A percentile compares a stretch with the other conserved stretches of the same genome.
Conservation (phyloP, 805 yeast species). For the Pichia scutulata region DNA sequence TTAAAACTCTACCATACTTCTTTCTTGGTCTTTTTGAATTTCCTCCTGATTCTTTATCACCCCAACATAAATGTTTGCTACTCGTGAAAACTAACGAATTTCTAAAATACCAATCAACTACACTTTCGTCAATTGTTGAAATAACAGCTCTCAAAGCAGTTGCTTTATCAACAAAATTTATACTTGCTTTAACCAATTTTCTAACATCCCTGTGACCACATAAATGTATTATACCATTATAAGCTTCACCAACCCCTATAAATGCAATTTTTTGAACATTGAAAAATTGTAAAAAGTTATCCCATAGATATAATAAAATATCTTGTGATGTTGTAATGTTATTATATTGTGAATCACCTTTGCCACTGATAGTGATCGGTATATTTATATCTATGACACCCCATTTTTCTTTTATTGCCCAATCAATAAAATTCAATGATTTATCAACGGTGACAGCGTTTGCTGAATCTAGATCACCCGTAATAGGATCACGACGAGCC, state of each 20-base stretch:
- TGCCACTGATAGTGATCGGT: conserved; percentile 47
- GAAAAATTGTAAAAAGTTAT: conserved; percentile 75
- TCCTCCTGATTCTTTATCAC: conserved; percentile 24
- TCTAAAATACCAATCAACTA: conserved; percentile 86
- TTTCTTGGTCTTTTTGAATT: conserved; percentile 67
- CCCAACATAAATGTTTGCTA: conserved; percentile 75
- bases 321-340: conserved; percentile 70
- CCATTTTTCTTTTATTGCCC: conserved; percentile 50
- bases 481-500: conserved; percentile 75
- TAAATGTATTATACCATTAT: conserved; percentile 77
- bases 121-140: conserved; percentile 80
- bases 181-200: conserved; percentile 58
- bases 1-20: conserved; percentile 83
- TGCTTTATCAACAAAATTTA: conserved; percentile 59
- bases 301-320: conserved; percentile 76
- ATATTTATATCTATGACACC: conserved; percentile 82
- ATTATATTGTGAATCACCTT: conserved; percentile 47
- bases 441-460: conserved; percentile 73
- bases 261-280: conserved; percentile 64
- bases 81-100: conserved; percentile 80
- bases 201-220: conserved; percentile 74
- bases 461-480: conserved; percentile 69
- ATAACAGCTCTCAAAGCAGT: conserved; percentile 69
- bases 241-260: conserved; percentile 85
- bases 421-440: conserved; percentile 59